phyloP scores from a whole-genome alignment of 306 rosid genomes.

The Canavalia ensiformis region DNA sequence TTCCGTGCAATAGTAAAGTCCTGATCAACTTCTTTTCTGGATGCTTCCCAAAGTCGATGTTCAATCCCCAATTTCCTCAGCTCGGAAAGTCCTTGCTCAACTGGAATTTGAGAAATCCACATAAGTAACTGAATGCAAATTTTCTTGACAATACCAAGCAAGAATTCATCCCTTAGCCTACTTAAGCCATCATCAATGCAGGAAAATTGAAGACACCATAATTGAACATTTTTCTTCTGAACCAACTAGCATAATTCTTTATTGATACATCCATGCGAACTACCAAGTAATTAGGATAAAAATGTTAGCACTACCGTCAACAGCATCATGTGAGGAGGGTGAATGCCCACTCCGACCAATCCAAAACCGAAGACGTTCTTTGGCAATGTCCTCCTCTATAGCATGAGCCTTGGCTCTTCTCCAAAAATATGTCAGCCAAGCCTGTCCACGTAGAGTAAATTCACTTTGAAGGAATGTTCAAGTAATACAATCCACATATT shows the following conservation, averaged over 20 bases:
- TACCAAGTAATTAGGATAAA: constrained; percentile 31
- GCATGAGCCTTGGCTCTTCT: constrained; percentile 93
- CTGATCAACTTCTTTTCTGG: constrained; percentile 76
- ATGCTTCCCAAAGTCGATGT: constrained; percentile 94
- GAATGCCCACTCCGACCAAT: constrained; percentile 83
- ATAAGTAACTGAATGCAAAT: constrained; percentile 16
- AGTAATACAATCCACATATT: constrained; percentile 35
- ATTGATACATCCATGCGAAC: constrained; percentile 12
- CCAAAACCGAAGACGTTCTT: constrained; percentile 95
- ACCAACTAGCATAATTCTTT: constrained; percentile 13
- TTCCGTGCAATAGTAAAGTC: constrained; percentile 51
- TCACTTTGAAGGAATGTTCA: constrained; percentile 44
- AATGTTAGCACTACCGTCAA: constrained; percentile 68
- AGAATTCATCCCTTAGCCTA: constrained; percentile 31
- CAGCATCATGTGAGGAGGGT: constrained; percentile 93
- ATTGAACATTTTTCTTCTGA: constrained; percentile 24
- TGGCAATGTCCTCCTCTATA: constrained; percentile 82
- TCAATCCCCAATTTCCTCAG: constrained; percentile 90
- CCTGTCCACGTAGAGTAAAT: constrained; percentile 60
- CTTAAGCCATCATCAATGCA: constrained; percentile 6
- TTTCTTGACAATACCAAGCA: constrained; percentile 12
- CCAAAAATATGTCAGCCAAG: constrained; percentile 99
- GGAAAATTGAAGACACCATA: constrained; percentile 1
- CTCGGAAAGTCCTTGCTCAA: constrained; percentile 88
- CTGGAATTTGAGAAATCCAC: constrained; percentile 59